Evolutionary conservation across 1,284 basidiomycete species (phyloP).

Genomic region (Moesziomyces sp.): DNA sequence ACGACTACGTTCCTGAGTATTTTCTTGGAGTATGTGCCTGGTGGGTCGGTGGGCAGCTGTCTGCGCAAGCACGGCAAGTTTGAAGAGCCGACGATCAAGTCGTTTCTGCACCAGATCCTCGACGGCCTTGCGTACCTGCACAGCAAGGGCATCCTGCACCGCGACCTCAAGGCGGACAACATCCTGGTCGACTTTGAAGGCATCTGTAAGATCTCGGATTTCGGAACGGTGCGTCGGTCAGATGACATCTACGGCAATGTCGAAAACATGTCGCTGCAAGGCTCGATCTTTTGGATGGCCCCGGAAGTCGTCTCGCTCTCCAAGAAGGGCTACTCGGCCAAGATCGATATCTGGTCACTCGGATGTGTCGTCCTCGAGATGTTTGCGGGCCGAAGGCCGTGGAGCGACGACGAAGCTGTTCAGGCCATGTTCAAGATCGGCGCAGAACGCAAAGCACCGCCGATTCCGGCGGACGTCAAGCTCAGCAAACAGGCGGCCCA

Average conservation of each 20-base stretch:
- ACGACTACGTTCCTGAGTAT: constrained; percentile 90
- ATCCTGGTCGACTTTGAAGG: constrained; percentile 94
- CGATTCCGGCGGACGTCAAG: constrained; percentile 83
- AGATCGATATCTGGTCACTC: constrained; percentile 98
- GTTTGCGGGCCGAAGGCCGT: constrained; percentile 94
- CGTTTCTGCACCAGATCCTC: constrained; percentile 91
- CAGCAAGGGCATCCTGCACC: constrained; percentile 87
- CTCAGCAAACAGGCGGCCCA: constrained; percentile 82
- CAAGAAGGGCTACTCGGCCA: constrained; percentile 85
- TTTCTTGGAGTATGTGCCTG: constrained; percentile 84
- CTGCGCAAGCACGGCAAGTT: constrained; percentile 92
- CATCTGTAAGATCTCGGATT: constrained; percentile 97
- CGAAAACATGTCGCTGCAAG: constrained; percentile 83
- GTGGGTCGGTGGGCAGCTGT: constrained; percentile 93
- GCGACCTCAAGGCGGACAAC: constrained; percentile 98
- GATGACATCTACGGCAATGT: constrained; percentile 84
- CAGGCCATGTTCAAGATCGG: constrained; percentile 95
- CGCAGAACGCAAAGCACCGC: constrained; percentile 83
- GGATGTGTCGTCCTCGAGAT: constrained; percentile 98
- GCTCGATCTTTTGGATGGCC: constrained; percentile 99
- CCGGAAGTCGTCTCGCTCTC: constrained; percentile 90
- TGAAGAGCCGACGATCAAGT: constrained; percentile 89
- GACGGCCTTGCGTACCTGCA: constrained; percentile 93
- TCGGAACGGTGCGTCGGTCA: constrained; percentile 71
- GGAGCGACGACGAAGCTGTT: constrained; percentile 87